These are phyloP conservation scores for Forsythia suspensa DNA, from an alignment of 257 asterid genomes.

Conservation along the genomic window DNA sequence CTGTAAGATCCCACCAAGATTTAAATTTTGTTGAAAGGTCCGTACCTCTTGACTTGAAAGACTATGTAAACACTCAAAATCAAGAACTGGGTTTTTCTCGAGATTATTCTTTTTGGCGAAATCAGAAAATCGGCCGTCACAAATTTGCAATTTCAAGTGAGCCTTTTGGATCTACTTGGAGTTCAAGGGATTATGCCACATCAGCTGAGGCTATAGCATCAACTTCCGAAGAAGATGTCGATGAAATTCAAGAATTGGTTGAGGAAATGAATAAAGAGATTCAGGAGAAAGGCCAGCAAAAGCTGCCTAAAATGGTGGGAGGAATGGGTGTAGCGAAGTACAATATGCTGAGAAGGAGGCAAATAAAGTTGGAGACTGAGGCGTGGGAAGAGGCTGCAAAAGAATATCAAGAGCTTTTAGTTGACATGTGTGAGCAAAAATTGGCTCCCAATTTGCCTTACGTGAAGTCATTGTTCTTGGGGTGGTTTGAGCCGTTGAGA, in stretches of 20 bases:
- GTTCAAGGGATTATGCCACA: conserved; percentile 60
- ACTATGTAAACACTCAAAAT: conserved; percentile 7
- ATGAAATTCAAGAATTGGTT: conserved; percentile 55
- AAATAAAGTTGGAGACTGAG: conserved; percentile 79
- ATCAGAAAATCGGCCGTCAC: conserved; percentile 12
- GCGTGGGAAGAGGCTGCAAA: conserved; percentile 91
- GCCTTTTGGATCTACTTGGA: conserved; percentile 31
- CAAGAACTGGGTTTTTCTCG: conserved; percentile 31
- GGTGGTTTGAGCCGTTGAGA: conserved; percentile 95
- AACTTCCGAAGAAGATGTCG: conserved; percentile 86
- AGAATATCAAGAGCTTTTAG: conserved; percentile 81
- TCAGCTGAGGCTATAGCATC: conserved; percentile 79
- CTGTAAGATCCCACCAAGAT: conserved; percentile 25
- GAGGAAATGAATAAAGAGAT: conserved; percentile 50
- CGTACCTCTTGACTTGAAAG: conserved; percentile 9
- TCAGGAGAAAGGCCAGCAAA: conserved; percentile 29
- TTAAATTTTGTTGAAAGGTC: conserved; percentile 21
- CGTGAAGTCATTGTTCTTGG: conserved; percentile 79
- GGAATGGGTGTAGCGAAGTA: conserved; percentile 79
- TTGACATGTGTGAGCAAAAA: conserved; percentile 94
- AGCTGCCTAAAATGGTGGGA: conserved; percentile 48
- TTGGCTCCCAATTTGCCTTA: conserved; percentile 94
- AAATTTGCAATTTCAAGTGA: conserved; percentile 18
- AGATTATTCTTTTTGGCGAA: conserved; percentile 27
- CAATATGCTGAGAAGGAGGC: conserved; percentile 65